A percentile compares a stretch with the other conserved stretches of the same genome.
These are phyloP conservation scores for Tolypocladium guangdongense DNA, from an alignment of 2,329 filamentous ascomycete species.

Conservation along the genomic window DNA sequence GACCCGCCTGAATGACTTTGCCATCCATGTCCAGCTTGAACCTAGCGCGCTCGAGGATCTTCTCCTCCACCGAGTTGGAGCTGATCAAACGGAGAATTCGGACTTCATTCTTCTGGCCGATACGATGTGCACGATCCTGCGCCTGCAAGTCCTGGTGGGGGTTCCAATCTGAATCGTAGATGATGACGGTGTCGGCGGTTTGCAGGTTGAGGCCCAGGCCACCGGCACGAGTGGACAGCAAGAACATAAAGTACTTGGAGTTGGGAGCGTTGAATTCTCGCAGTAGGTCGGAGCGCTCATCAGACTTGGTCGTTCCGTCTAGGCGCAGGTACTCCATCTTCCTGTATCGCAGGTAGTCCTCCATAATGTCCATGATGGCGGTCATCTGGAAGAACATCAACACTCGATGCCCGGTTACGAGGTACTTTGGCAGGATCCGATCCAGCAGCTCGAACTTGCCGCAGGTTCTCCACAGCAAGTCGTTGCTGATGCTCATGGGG, in stretches of 20 bases:
- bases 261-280: slow-evolving; percentile 79
- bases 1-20: slow-evolving; percentile 98
- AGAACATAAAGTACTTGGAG: slow-evolving; percentile 94
- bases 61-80: slow-evolving; percentile 95
- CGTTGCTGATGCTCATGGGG: slow-evolving; percentile 76
- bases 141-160: slow-evolving; percentile 98
- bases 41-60: slow-evolving; percentile 91
- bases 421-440: slow-evolving; percentile 85
- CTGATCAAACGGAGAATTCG: slow-evolving; percentile 92
- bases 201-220: slow-evolving; percentile 95
- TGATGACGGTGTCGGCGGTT: slow-evolving; percentile 97
- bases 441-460: slow-evolving; percentile 97
- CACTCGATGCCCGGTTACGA: slow-evolving; percentile 81
- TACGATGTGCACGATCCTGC: slow-evolving; percentile 99
- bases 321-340: slow-evolving; percentile 80
- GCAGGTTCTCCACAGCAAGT: slow-evolving; percentile 86
- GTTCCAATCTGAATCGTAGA: slow-evolving; percentile 99
- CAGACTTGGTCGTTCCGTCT: slow-evolving; percentile 93
- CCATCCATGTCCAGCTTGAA: slow-evolving; percentile 99
- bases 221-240: slow-evolving; percentile 97
- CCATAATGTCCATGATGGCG: slow-evolving; percentile 99
- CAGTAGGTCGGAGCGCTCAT: slow-evolving; percentile 87
- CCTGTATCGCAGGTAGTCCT: slow-evolving; percentile 83
- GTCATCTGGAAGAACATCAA: slow-evolving; percentile 99
- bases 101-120: slow-evolving; percentile 98